A percentile compares a stretch with the other conserved stretches of the same genome.
These are phyloP conservation scores for Neurospora sublineolata DNA, from an alignment of 495 filamentous ascomycete genomes.

Conservation along the genomic window DNA sequence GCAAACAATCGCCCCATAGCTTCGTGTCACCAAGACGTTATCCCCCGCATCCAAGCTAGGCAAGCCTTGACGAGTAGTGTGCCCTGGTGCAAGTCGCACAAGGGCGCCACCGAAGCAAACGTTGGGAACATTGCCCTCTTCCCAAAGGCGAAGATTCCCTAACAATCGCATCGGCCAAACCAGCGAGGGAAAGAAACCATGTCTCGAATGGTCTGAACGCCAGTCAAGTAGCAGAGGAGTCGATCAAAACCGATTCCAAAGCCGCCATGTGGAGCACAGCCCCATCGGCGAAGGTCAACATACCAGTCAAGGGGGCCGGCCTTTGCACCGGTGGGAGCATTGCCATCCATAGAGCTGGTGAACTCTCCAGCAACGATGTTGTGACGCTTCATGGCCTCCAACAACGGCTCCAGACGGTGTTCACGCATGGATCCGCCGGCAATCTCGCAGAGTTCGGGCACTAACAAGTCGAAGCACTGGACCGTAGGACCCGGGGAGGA, in stretches of 20 bases:
- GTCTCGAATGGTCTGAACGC: constrained; percentile 76
- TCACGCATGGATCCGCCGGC: constrained; percentile 91
- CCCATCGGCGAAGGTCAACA: constrained; percentile 85
- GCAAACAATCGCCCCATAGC: neutral
- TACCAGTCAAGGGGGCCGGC: constrained; percentile 65
- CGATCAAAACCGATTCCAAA: constrained; percentile 94
- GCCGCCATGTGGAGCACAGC: constrained; percentile 88
- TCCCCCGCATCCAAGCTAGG: constrained; percentile 23
- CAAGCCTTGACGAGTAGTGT: constrained; percentile 31
- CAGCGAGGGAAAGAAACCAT: constrained; percentile 82
- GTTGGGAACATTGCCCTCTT: neutral
- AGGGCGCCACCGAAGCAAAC: constrained; percentile 7
- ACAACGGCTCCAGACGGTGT: constrained; percentile 60
- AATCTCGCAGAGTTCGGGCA: constrained; percentile 82
- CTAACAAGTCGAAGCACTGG: constrained; percentile 89
- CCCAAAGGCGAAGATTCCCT: constrained; percentile 12
- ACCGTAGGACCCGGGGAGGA: constrained; percentile 46
- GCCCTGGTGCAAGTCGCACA: constrained; percentile 5
- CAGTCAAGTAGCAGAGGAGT: constrained; percentile 73
- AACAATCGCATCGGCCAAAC: constrained; percentile 87
- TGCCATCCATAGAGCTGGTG: neutral
- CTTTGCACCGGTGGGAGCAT: neutral
- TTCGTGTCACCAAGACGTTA: neutral
- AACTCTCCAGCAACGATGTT: constrained; percentile 7
- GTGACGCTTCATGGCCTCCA: constrained; percentile 54